Base-by-base conservation (phyloP, 148 eudicot genomes). In the Vaccinium macrocarpon region DNA sequence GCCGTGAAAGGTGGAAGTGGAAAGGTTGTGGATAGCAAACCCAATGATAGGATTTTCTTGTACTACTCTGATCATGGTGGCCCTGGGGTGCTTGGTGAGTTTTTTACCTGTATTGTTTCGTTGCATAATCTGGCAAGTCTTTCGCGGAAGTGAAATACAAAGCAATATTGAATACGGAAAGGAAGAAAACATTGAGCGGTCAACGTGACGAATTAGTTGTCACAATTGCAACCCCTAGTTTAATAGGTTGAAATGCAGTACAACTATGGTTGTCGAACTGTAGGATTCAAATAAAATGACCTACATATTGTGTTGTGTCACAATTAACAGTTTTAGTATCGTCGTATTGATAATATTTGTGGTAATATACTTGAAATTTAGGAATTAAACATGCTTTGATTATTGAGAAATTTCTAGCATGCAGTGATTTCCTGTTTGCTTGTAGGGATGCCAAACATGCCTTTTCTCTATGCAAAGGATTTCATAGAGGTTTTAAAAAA, bases 401-500 rank as follows among this genome's bases (percentile, higher is more conserved):
- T 88, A 78, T 88, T 83, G 88, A 87, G 32, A 87, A 88, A 55
- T 82, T 87, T 87, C 12, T 88, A 80, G 52, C 66, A 4, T 27
- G 5, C 53, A 14, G 15, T 12, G 9, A 21, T 53, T 48, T 19
- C 11, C 23, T 50, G 23, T 72, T 56, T 88, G 25, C 32, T 25
- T 42, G 55, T 74, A 94, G 98, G 95, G 79, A 94, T 94, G 98
- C 98, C 98, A 38, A 89, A 82, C 56, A 84, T 83, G 79, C 94
- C 92, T 6, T 92, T 88, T 72, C 87, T 94, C 51, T 93, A 91
- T 77, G 98, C 88, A 3, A 90, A 87, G 8, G 98, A 94, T 83
- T 90, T 94, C 49, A 89, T 92, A 72, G 87, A 86, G 46, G 90
- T 88, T 13, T 87, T 94, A 83, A 93, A 90, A 83, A 90, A 89